phyloP scores from a whole-genome alignment of 2,329 filamentous ascomycete species.

The Fusarium sp. region DNA sequence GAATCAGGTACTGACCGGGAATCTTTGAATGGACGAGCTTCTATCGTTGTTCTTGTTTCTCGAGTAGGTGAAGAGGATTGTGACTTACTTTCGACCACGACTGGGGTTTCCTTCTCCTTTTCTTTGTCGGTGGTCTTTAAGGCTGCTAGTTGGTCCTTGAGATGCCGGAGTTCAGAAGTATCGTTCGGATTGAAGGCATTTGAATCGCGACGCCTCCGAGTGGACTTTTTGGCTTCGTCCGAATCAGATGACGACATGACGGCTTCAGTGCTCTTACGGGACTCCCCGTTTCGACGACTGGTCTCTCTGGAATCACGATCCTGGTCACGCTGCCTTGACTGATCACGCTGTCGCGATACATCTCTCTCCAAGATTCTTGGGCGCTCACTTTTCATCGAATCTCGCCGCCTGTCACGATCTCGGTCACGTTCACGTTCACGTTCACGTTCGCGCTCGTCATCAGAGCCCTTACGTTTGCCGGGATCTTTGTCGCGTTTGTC shows the following conservation, averaged over 20 bases:
- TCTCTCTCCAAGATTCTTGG: slow-evolving; percentile 25
- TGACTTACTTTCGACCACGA: slow-evolving; percentile 35
- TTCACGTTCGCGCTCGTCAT: slow-evolving; percentile 42
- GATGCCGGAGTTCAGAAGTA: slow-evolving; percentile 57
- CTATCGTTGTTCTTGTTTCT: slow-evolving; percentile 16
- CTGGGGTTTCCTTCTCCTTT: slow-evolving; percentile 36
- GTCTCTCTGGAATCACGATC: slow-evolving; percentile 43
- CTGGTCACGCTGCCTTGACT: slow-evolving; percentile 33
- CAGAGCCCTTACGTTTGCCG: slow-evolving; percentile 44
- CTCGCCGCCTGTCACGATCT: slow-evolving; percentile 34
- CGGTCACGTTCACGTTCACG: slow-evolving; percentile 37
- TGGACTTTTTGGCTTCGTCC: slow-evolving; percentile 51
- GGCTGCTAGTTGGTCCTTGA: slow-evolving; percentile 61
- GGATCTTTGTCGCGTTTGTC: slow-evolving; percentile 49
- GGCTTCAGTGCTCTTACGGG: slow-evolving; percentile 50
- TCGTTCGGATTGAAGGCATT: slow-evolving; percentile 63
- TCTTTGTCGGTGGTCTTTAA: slow-evolving; percentile 45
- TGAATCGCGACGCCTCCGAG: slow-evolving; percentile 51
- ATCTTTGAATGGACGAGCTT: slow-evolving; percentile 27
- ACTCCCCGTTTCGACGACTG: slow-evolving; percentile 52
- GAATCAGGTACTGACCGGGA: slow-evolving; percentile 21
- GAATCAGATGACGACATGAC: slow-evolving; percentile 51
- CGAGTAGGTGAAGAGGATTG: slow-evolving; percentile 36
- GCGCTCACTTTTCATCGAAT: slow-evolving; percentile 32
- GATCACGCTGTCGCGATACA: slow-evolving; percentile 32